A percentile compares a stretch with the other conserved stretches of the same genome.
Evolutionary conservation across 164 flowering plant species (phyloP).

Genomic region (Magnolia officinalis): DNA sequence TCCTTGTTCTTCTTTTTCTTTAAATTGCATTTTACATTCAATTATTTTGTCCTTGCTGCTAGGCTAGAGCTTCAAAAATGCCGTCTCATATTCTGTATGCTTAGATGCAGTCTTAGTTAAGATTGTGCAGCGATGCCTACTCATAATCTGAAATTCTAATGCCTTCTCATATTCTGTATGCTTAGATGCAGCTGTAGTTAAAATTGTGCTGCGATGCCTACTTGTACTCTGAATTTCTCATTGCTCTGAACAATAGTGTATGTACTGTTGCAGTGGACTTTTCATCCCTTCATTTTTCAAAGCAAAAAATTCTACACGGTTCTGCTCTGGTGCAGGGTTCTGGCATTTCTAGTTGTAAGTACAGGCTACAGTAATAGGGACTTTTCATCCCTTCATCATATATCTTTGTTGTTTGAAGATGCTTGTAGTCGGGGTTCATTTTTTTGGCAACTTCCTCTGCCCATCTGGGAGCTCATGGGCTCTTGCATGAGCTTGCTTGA

Average conservation of each 20-base stretch:
- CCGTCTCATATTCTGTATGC: background rate
- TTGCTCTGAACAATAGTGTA: background rate
- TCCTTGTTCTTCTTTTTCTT: background rate
- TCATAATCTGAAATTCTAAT: background rate
- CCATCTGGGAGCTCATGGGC: background rate
- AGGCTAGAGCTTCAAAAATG: background rate
- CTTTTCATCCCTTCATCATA: no score
- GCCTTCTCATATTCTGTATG: background rate
- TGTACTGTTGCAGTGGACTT: slow-evolving; percentile 85
- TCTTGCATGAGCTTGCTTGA: background rate
- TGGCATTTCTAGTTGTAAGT: slow-evolving; percentile 96
- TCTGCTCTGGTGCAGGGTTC: slow-evolving; percentile 91
- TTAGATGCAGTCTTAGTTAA: background rate
- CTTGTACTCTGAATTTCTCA: background rate
- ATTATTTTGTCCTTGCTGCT: background rate
- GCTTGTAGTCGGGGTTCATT: background rate
- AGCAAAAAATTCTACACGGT: slow-evolving; percentile 95
- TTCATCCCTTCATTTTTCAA: slow-evolving; percentile 89
- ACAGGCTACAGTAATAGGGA: background rate
- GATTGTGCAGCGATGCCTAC: background rate
- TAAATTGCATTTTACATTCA: background rate
- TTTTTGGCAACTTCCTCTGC: background rate
- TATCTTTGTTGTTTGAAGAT: background rate
- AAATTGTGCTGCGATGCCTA: background rate
- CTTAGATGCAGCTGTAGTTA: background rate